These are phyloP conservation scores for Pistacia integerrima DNA, from an alignment of 345 rosid species.

Conservation along the genomic window DNA sequence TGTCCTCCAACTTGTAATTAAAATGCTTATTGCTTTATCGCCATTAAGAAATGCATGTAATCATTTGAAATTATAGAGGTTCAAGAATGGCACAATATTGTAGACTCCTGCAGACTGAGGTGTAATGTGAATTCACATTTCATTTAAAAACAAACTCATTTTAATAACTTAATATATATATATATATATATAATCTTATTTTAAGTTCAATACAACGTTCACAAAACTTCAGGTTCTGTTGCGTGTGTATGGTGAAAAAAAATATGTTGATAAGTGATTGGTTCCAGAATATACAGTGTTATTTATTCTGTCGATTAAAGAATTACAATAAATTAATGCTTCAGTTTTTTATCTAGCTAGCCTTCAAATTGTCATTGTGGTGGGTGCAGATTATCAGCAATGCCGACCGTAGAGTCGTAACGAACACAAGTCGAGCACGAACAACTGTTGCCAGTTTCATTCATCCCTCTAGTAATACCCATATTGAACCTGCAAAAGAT, in stretches of 20 bases:
- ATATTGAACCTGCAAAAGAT: conserved; percentile 16
- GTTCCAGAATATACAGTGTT: too few relatives aligned
- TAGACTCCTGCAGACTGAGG: background rate
- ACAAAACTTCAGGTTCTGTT: background rate
- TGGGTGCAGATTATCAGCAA: conserved; percentile 24
- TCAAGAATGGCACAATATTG: background rate
- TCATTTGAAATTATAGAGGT: background rate
- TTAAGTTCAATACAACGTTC: background rate
- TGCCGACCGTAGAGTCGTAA: conserved; percentile 26
- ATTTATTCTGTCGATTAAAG: too few relatives aligned
- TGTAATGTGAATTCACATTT: conserved; percentile 4
- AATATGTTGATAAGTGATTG: too few relatives aligned
- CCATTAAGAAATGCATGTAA: background rate
- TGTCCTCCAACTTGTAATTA: conserved; percentile 9
- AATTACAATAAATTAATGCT: too few relatives aligned
- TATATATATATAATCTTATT: background rate
- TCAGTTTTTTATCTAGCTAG: background rate
- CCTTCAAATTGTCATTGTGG: background rate
- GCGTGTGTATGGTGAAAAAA: background rate
- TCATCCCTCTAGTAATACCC: conserved; percentile 16
- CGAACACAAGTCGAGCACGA: conserved; percentile 14
- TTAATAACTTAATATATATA: background rate
- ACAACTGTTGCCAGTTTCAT: conserved; percentile 26
- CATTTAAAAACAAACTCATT: background rate
- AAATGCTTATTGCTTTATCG: conserved; percentile 18